These are phyloP conservation scores for Melastoma malabathricum DNA, from an alignment of 345 rosid genomes.

Conservation along the genomic window DNA sequence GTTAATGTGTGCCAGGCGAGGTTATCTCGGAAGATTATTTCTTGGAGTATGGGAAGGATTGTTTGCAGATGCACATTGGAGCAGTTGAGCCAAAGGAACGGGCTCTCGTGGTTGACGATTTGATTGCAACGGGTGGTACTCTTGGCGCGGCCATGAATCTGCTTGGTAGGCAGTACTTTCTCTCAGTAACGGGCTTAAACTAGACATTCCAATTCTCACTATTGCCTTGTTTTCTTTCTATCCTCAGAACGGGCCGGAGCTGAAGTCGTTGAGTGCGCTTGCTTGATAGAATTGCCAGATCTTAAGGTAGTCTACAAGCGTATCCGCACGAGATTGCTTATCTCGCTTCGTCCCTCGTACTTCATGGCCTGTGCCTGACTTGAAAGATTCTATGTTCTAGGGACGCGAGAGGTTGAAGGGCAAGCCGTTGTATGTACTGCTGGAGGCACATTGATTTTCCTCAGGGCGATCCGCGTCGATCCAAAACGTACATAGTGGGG, in stretches of 20 bases:
- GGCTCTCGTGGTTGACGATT: conserved; percentile 80
- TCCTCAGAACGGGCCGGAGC: conserved; percentile 78
- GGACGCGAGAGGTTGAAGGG: conserved; percentile 51
- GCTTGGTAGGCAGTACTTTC: conserved; percentile 43
- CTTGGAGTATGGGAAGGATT: conserved; percentile 80
- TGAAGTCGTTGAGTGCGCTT: conserved; percentile 80
- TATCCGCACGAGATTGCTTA: too few species aligned
- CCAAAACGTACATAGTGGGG: not conserved
- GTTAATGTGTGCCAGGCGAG: conserved; percentile 32
- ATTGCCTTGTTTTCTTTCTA: not conserved
- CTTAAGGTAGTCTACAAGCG: conserved; percentile 29
- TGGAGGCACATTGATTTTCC: conserved; percentile 39
- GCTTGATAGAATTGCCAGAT: conserved; percentile 81
- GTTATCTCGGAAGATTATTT: conserved; percentile 75
- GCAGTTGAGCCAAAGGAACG: conserved; percentile 66
- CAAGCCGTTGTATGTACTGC: conserved; percentile 46
- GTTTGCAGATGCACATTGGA: conserved; percentile 91
- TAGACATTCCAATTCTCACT: not conserved
- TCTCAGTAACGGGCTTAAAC: not conserved
- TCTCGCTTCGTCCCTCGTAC: too few species aligned
- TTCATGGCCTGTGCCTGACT: not conserved
- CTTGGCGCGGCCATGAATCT: conserved; percentile 87
- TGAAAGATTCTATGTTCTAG: conserved; percentile 18
- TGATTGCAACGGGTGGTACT: conserved; percentile 94
- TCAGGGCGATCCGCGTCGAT: not conserved